phyloP scores from a whole-genome alignment of 768 basidiomycete genomes.

The Tephrocybe rancida region DNA sequence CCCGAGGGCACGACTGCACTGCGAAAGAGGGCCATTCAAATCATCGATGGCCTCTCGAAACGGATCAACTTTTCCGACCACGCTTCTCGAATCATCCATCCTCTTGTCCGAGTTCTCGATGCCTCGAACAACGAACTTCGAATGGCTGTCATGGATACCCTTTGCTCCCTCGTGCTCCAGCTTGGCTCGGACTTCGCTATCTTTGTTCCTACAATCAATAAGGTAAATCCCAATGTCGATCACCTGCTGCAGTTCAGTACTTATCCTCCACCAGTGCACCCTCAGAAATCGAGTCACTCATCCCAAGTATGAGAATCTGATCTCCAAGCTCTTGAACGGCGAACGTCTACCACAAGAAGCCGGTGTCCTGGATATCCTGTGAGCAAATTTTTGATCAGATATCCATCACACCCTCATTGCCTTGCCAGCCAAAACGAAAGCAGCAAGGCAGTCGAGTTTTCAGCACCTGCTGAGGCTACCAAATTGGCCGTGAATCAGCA shows the following conservation, averaged over 20 bases:
- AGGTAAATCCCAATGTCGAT: constrained; percentile 49
- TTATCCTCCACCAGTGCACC: constrained; percentile 54
- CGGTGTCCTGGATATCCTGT: constrained; percentile 70
- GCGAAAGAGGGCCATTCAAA: constrained; percentile 88
- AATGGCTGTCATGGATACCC: constrained; percentile 86
- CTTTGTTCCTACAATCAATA: constrained; percentile 96
- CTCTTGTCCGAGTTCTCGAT: constrained; percentile 85
- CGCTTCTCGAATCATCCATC: constrained; percentile 95
- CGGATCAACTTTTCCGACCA: constrained; percentile 98
- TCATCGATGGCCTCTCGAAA: constrained; percentile 86
- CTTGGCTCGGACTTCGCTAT: constrained; percentile 97
- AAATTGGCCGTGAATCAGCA: constrained; percentile 96
- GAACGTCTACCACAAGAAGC: constrained; percentile 90
- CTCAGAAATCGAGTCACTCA: constrained; percentile 78
- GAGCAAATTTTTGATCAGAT: constrained; percentile 24
- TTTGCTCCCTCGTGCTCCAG: constrained; percentile 91
- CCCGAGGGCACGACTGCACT: constrained; percentile 71
- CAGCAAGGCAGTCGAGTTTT: constrained; percentile 67
- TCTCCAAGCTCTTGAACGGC: constrained; percentile 87
- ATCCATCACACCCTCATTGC: constrained; percentile 5
- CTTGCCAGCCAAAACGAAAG: constrained; percentile 53
- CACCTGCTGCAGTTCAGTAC: neutral
- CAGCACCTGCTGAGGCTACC: constrained; percentile 83
- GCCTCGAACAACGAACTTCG: constrained; percentile 77
- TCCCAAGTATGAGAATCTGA: constrained; percentile 83